Conservation (phyloP, 768 basidiomycete species). For the Floccularia luteovirens region DNA sequence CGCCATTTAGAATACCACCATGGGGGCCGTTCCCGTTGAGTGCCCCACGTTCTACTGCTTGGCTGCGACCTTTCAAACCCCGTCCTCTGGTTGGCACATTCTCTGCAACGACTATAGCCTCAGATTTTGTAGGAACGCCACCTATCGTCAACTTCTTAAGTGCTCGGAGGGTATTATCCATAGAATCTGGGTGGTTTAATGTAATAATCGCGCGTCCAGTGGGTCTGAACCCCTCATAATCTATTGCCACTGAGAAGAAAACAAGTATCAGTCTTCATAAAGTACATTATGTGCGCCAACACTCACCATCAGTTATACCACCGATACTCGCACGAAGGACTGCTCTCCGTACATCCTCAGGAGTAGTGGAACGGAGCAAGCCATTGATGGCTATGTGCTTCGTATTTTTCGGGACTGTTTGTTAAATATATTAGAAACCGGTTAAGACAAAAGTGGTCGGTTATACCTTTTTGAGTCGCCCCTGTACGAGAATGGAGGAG, state of each 20-base stretch:
- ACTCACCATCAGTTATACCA: slow-evolving; percentile 39
- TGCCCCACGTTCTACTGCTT: slow-evolving; percentile 15
- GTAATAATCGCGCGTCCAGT: slow-evolving; percentile 27
- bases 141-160: slow-evolving; percentile 38
- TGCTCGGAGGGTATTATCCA: slow-evolving; percentile 23
- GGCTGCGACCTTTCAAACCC: slow-evolving; percentile 20
- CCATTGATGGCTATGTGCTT: slow-evolving; percentile 39
- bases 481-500: too few species aligned
- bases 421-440: neutral
- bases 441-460: too few species aligned
- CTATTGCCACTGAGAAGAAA: slow-evolving; percentile 39
- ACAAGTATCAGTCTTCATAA: slow-evolving; percentile 2
- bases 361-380: slow-evolving; percentile 45
- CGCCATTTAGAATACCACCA: slow-evolving; percentile 40
- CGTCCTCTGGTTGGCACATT: slow-evolving; percentile 11
- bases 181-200: neutral
- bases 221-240: slow-evolving; percentile 55
- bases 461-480: neutral
- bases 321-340: slow-evolving; percentile 31
- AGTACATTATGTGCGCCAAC: neutral
- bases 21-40: slow-evolving; percentile 37
- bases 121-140: slow-evolving; percentile 31
- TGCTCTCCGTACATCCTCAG: slow-evolving; percentile 45
- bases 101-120: slow-evolving; percentile 11
- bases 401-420: slow-evolving; percentile 9